Percentiles rank a stretch among this genome's conserved stretches.
Conservation (phyloP, 768 basidiomycete species). For the Serendipita sp. region DNA sequence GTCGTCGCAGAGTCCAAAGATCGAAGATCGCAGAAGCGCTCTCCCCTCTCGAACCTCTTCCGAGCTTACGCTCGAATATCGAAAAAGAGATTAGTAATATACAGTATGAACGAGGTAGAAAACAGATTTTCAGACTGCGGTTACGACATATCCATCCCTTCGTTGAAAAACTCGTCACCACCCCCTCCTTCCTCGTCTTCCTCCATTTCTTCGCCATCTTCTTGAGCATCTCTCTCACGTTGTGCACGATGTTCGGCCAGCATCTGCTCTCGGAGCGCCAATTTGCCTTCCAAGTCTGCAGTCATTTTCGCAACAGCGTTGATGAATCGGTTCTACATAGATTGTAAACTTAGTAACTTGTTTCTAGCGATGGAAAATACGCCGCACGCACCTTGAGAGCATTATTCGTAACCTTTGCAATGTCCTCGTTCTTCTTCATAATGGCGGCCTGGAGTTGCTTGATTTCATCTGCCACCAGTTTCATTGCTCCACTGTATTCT, state of each 20-base stretch:
- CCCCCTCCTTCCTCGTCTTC: neutral
- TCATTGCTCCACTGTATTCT: constrained; percentile 60
- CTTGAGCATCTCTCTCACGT: neutral
- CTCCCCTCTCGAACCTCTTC: too few species aligned
- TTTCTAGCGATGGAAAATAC: neutral
- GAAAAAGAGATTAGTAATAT: too few species aligned
- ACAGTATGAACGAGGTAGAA: too few species aligned
- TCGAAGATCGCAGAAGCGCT: too few species aligned
- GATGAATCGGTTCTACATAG: constrained; percentile 70
- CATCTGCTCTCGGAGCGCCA: constrained; percentile 61
- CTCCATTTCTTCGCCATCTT: neutral
- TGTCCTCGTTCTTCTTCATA: constrained; percentile 67
- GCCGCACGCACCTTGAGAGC: constrained; percentile 57
- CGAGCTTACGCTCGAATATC: too few species aligned
- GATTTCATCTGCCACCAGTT: constrained; percentile 77
- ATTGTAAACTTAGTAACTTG: neutral
- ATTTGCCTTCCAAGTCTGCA: constrained; percentile 74
- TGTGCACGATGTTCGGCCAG: constrained; percentile 49
- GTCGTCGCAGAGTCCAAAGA: neutral
- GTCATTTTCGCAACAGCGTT: constrained; percentile 80
- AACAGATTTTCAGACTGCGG: too few species aligned
- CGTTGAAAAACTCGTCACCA: neutral
- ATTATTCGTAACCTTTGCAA: constrained; percentile 70
- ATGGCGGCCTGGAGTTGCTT: constrained; percentile 79
- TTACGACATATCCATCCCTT: neutral